phyloP scores from a whole-genome alignment of 176 grass and related monocot genomes.

The Hordeum marinum region DNA sequence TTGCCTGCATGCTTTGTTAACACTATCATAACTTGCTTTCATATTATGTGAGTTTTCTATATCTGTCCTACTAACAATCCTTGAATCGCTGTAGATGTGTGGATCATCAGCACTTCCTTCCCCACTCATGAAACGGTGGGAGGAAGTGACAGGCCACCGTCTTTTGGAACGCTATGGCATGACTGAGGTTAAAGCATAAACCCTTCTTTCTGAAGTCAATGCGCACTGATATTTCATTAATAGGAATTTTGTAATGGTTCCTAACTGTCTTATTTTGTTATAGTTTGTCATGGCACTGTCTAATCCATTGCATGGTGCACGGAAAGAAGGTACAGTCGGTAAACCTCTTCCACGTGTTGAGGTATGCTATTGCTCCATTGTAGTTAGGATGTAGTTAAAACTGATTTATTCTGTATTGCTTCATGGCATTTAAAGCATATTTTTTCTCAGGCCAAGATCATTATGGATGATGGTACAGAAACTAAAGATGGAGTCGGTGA shows the following conservation, averaged over 20 bases:
- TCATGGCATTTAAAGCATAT: constrained; percentile 1
- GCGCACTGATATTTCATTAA: background rate
- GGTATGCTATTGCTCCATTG: constrained; percentile 41
- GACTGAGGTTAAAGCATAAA: constrained; percentile 70
- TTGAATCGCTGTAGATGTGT: constrained; percentile 71
- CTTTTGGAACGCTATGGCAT: constrained; percentile 97
- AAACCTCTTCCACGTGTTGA: constrained; percentile 83
- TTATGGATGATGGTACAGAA: constrained; percentile 65
- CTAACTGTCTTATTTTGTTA: constrained; percentile 25
- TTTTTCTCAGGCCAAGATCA: constrained; percentile 74
- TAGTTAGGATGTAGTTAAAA: constrained; percentile 11
- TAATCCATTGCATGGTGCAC: constrained; percentile 77
- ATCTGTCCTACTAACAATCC: constrained; percentile 7
- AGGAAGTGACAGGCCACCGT: constrained; percentile 77
- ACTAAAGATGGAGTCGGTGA: constrained; percentile 69
- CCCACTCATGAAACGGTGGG: constrained; percentile 88
- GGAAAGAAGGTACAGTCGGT: constrained; percentile 88
- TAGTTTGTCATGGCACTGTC: constrained; percentile 98
- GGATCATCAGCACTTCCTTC: constrained; percentile 96
- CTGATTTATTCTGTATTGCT: constrained; percentile 19
- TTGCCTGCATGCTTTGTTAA: background rate
- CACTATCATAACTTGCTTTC: background rate
- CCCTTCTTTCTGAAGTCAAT: constrained; percentile 1
- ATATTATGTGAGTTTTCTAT: background rate
- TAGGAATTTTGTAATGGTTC: constrained; percentile 4